A percentile compares a stretch with the other conserved stretches of the same genome.
Evolutionary conservation across 306 rosid species (phyloP).

Genomic region (Rosa rugosa): DNA sequence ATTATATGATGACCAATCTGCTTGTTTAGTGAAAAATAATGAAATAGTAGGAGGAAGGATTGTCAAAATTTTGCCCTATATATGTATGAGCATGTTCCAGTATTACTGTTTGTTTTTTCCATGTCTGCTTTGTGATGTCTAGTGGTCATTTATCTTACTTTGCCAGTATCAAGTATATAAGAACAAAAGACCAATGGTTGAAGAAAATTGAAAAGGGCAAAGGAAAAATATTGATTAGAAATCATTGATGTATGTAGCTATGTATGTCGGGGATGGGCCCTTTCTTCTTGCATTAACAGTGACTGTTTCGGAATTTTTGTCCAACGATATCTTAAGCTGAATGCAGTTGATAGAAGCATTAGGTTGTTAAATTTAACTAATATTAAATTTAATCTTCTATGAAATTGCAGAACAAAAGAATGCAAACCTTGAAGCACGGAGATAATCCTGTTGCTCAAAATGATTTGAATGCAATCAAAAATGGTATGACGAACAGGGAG

Average conservation of each 20-base stretch:
- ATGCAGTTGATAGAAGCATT: conserved; percentile 4
- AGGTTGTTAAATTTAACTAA: not conserved
- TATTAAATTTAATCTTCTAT: conserved; percentile 11
- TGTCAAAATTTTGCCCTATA: not conserved
- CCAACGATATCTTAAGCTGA: not conserved
- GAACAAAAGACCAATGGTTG: not conserved
- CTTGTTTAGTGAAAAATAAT: not conserved
- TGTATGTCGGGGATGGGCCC: not conserved
- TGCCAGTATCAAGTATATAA: not conserved
- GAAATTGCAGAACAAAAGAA: conserved; percentile 50
- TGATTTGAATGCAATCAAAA: conserved; percentile 56
- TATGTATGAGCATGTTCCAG: not conserved
- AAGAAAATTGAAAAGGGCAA: not conserved
- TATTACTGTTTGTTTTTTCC: not conserved
- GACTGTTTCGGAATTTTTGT: not conserved
- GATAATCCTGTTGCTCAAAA: conserved; percentile 48
- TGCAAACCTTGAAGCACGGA: conserved; percentile 40
- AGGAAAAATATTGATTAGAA: not conserved
- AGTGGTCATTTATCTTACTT: not conserved
- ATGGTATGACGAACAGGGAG: conserved; percentile 44
- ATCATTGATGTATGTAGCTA: not conserved
- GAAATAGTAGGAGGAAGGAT: not conserved
- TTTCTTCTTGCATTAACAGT: not conserved
- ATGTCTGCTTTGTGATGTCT: not conserved
- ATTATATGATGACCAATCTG: not conserved